Evolutionary conservation across 2,329 filamentous ascomycete genomes (phyloP).

Genomic region (Calonectria hawksworthii): DNA sequence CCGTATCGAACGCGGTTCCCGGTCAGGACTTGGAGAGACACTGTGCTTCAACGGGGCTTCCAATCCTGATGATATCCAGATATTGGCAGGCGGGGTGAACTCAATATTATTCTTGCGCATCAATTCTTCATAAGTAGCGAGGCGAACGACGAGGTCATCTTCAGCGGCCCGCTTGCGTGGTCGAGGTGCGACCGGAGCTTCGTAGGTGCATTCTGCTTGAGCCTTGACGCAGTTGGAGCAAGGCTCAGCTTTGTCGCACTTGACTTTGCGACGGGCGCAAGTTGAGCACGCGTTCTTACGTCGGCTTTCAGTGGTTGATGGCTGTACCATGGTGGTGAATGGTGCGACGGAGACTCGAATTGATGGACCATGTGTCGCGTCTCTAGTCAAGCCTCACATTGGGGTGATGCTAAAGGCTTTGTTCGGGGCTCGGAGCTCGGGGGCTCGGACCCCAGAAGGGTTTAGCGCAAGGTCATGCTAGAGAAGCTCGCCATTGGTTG

Average conservation of each 20-base stretch:
- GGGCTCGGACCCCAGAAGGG: neutral
- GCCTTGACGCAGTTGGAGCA: slow-evolving; percentile 61
- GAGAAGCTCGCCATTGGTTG: accelerated
- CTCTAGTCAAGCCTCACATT: no score
- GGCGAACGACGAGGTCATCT: slow-evolving; percentile 42
- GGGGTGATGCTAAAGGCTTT: neutral
- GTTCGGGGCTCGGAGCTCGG: neutral
- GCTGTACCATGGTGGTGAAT: neutral
- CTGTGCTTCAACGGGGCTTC: slow-evolving; percentile 14
- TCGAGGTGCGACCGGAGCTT: slow-evolving; percentile 32
- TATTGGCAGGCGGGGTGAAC: slow-evolving; percentile 34
- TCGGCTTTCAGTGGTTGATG: neutral
- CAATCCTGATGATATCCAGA: slow-evolving; percentile 42
- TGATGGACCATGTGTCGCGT: neutral
- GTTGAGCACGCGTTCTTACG: slow-evolving; percentile 38
- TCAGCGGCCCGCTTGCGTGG: slow-evolving; percentile 46
- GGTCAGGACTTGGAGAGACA: neutral
- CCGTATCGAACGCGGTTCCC: neutral
- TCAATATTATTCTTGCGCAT: slow-evolving; percentile 46
- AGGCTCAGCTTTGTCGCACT: slow-evolving; percentile 56
- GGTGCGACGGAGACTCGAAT: neutral
- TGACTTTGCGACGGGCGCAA: slow-evolving; percentile 45
- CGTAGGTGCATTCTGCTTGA: slow-evolving; percentile 42
- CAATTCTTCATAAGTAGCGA: slow-evolving; percentile 46
- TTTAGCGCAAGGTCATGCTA: neutral